These are phyloP conservation scores for Nectriaceae sp. DNA, from an alignment of 2,329 filamentous ascomycete genomes.

Conservation along the genomic window DNA sequence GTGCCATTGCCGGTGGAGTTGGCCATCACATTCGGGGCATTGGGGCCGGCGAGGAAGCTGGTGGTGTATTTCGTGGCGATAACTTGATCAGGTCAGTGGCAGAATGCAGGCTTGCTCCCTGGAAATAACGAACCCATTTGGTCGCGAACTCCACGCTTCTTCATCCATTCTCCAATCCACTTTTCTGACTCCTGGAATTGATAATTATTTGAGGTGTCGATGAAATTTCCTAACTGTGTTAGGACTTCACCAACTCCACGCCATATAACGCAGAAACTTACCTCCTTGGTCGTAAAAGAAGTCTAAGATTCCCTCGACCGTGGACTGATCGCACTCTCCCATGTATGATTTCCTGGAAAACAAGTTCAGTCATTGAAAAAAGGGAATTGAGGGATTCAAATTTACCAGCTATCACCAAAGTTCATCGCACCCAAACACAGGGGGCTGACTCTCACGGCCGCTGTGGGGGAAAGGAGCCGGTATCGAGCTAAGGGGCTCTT, in stretches of 20 bases:
- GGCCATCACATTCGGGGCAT: conserved; percentile 45
- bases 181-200: conserved; percentile 62
- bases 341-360: conserved; percentile 51
- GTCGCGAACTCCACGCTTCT: conserved; percentile 62
- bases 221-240: conserved; percentile 61
- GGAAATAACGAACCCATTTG: conserved; percentile 53
- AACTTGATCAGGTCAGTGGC: conserved; percentile 41
- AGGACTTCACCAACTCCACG: background rate
- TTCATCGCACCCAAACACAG: conserved; percentile 67
- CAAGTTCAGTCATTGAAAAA: background rate
- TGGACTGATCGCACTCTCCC: conserved; percentile 65
- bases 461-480: conserved; percentile 65
- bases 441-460: conserved; percentile 67
- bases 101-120: background rate
- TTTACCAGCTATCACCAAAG: conserved; percentile 58
- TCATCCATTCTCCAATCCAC: conserved; percentile 74
- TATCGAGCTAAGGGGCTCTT: conserved; percentile 65
- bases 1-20: conserved; percentile 61
- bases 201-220: conserved; percentile 72
- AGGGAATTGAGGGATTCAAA: background rate
- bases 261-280: background rate
- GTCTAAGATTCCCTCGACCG: conserved; percentile 65
- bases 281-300: conserved; percentile 60
- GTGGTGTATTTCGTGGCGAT: conserved; percentile 71
- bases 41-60: conserved; percentile 50